Conservation (phyloP, 371 early-diverging fungal species). For the Mortierella sp. region DNA sequence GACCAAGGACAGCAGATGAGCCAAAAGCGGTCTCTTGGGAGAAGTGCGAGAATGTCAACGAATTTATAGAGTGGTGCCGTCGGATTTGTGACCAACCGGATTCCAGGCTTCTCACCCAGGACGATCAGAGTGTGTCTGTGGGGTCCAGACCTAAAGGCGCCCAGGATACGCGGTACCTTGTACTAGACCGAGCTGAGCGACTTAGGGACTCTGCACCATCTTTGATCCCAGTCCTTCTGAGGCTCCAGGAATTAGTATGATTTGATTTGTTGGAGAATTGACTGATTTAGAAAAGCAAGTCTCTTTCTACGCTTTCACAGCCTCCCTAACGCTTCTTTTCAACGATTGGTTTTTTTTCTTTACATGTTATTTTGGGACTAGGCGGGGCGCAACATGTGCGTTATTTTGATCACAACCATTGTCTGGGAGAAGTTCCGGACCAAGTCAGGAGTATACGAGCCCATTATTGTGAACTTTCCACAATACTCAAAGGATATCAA, state of each 20-base stretch:
- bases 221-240: constrained; percentile 74
- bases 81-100: constrained; percentile 31
- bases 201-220: constrained; percentile 77
- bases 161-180: constrained; percentile 54
- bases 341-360: neutral
- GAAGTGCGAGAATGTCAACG: constrained; percentile 72
- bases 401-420: constrained; percentile 78
- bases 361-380: constrained; percentile 20
- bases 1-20: too few species aligned
- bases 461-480: constrained; percentile 73
- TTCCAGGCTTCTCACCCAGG: constrained; percentile 11
- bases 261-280: too few species aligned
- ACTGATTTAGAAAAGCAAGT: too few species aligned
- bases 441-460: constrained; percentile 73
- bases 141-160: neutral
- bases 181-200: constrained; percentile 86
- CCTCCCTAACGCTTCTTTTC: neutral
- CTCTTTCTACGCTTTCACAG: too few species aligned
- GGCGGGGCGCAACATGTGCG: constrained; percentile 70
- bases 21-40: constrained; percentile 28
- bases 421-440: constrained; percentile 85
- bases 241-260: constrained; percentile 75
- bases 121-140: neutral
- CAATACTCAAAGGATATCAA: constrained; percentile 69
- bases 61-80: constrained; percentile 68